These are phyloP conservation scores for Hylodesmum podocarpum DNA, from an alignment of 306 rosid species.

Conservation along the genomic window DNA sequence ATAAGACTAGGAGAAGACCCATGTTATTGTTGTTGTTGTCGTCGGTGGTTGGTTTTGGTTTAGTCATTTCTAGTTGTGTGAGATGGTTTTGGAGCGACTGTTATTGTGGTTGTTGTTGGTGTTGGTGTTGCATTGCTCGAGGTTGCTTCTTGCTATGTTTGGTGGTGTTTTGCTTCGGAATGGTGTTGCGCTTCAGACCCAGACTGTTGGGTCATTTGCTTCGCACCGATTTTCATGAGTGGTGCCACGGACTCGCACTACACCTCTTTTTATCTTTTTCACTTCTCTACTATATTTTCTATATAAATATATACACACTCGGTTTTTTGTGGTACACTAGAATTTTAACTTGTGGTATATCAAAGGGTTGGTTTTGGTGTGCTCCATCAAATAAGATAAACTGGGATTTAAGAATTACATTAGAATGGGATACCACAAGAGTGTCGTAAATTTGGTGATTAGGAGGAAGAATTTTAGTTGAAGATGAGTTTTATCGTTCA, in stretches of 20 bases:
- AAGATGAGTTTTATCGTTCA: too few species aligned
- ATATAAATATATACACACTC: too few species aligned
- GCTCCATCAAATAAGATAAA: too few species aligned
- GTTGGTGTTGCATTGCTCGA: neutral
- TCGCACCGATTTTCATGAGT: slow-evolving; percentile 13
- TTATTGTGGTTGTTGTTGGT: neutral
- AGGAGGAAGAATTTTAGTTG: too few species aligned
- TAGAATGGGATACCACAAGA: too few species aligned
- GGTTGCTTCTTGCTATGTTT: neutral
- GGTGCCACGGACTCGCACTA: neutral
- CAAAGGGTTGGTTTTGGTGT: too few species aligned
- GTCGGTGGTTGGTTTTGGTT: slow-evolving; percentile 4
- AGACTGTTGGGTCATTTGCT: slow-evolving; percentile 33
- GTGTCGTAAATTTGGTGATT: too few species aligned
- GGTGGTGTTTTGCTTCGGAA: neutral
- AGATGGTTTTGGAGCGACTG: neutral
- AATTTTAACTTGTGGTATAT: too few species aligned
- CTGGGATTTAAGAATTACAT: too few species aligned
- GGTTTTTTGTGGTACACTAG: too few species aligned
- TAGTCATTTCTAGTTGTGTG: slow-evolving; percentile 15
- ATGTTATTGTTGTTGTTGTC: slow-evolving; percentile 19
- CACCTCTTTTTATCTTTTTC: neutral
- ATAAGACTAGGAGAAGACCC: slow-evolving; percentile 72
- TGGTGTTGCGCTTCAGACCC: neutral
- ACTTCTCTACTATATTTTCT: too few species aligned